These are phyloP conservation scores for Aureobasidium sp. DNA, from an alignment of 2,329 filamentous ascomycete genomes.

Conservation along the genomic window DNA sequence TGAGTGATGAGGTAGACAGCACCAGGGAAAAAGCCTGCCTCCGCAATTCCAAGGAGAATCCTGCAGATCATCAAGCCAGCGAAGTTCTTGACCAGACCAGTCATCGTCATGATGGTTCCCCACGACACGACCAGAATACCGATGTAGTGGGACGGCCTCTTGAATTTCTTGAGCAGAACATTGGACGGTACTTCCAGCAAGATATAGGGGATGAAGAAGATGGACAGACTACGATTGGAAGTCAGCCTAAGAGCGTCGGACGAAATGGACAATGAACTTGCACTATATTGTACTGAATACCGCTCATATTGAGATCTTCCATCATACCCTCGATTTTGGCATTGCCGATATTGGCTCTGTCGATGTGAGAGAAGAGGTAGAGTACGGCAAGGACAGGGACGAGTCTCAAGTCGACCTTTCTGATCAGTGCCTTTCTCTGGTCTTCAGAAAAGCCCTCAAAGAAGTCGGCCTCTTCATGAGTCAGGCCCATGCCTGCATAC, in stretches of 20 bases:
- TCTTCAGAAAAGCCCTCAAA: slow-evolving; percentile 20
- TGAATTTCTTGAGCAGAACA: slow-evolving; percentile 19
- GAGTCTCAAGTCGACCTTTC: slow-evolving; percentile 58
- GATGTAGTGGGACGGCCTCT: slow-evolving; percentile 24
- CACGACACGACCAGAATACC: slow-evolving; percentile 23
- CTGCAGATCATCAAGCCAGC: slow-evolving; percentile 30
- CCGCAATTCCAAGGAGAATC: slow-evolving; percentile 62
- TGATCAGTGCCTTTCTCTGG: slow-evolving; percentile 42
- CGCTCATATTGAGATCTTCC: slow-evolving; percentile 55
- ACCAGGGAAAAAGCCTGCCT: slow-evolving; percentile 59
- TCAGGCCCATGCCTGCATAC: slow-evolving; percentile 21
- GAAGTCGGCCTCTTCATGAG: slow-evolving; percentile 23
- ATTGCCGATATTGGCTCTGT: slow-evolving; percentile 67
- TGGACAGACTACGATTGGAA: slow-evolving; percentile 19
- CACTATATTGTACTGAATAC: slow-evolving; percentile 55
- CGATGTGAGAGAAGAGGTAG: slow-evolving; percentile 70
- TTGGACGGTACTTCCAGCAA: slow-evolving; percentile 25
- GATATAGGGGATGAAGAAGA: slow-evolving; percentile 29
- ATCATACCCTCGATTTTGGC: slow-evolving; percentile 54
- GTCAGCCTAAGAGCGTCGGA: slow-evolving; percentile 23
- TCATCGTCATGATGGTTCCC: slow-evolving; percentile 25
- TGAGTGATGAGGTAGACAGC: slow-evolving; percentile 19
- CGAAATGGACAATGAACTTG: neutral
- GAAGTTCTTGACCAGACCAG: slow-evolving; percentile 25
- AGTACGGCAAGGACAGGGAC: slow-evolving; percentile 61